Conservation (phyloP, 768 basidiomycete species). For the Xerocomellus intermedius region DNA sequence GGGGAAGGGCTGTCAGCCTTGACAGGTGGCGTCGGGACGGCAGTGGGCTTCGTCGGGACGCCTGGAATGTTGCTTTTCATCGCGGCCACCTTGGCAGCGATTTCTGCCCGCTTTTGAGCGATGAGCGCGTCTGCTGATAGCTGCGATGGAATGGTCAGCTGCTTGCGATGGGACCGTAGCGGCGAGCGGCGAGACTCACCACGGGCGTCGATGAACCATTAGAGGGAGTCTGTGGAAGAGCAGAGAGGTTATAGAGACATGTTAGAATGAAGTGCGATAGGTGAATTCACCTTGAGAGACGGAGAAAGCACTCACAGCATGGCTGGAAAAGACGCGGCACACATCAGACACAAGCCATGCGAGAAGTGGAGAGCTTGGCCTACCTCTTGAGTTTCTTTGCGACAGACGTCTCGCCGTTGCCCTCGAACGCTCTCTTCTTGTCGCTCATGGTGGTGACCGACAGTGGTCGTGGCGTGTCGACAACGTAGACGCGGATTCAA, state of each 20-base stretch:
- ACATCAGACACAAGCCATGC: slow-evolving; percentile 2
- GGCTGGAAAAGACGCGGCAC: slow-evolving; percentile 41
- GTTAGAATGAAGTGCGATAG: slow-evolving; percentile 52
- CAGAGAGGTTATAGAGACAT: slow-evolving; percentile 64
- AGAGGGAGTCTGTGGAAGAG: slow-evolving; percentile 46
- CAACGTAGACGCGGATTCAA: not conserved
- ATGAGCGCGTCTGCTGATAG: slow-evolving; percentile 63
- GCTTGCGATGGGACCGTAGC: not conserved
- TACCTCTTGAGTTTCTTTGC: slow-evolving; percentile 72
- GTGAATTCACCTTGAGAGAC: slow-evolving; percentile 70
- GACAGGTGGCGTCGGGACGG: slow-evolving; percentile 21
- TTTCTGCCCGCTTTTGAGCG: slow-evolving; percentile 80
- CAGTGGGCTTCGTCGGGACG: slow-evolving; percentile 26
- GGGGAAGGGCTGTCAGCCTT: slow-evolving; percentile 35
- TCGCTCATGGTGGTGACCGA: slow-evolving; percentile 52
- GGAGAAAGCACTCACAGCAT: slow-evolving; percentile 57
- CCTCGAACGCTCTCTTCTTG: slow-evolving; percentile 61
- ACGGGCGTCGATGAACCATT: slow-evolving; percentile 44
- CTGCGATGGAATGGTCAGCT: slow-evolving; percentile 28
- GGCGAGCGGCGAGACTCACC: slow-evolving; percentile 38
- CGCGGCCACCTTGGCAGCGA: slow-evolving; percentile 80
- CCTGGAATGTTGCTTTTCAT: slow-evolving; percentile 51
- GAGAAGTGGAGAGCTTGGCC: slow-evolving; percentile 17
- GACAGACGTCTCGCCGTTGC: slow-evolving; percentile 44
- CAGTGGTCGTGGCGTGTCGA: slow-evolving; percentile 6